phyloP scores from a whole-genome alignment of 2,329 filamentous ascomycete species.

The Fusarium graminum region DNA sequence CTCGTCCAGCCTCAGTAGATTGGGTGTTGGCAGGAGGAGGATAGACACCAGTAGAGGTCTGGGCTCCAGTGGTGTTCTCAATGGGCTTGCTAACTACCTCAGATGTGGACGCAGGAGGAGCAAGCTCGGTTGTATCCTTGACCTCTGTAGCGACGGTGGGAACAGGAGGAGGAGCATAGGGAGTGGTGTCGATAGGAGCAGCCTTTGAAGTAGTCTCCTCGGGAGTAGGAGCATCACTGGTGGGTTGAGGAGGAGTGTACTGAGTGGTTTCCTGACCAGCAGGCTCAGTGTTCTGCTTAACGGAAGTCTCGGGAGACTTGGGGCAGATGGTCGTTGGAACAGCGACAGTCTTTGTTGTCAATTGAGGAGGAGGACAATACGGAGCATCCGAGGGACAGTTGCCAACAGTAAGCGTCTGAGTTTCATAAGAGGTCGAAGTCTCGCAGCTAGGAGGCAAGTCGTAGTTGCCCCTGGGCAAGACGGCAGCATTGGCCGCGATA shows the following conservation, averaged over 20 bases:
- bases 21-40: conserved; percentile 7
- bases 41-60: conserved; percentile 1
- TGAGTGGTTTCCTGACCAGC: conserved; percentile 21
- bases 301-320: neutral
- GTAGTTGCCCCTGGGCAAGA: conserved; percentile 17
- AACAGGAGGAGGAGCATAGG: conserved; percentile 15
- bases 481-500: conserved; percentile 33
- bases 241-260: conserved; percentile 16
- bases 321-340: conserved; percentile 13
- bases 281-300: conserved; percentile 7
- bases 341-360: conserved; percentile 2
- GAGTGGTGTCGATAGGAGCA: conserved; percentile 8
- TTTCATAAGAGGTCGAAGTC: neutral
- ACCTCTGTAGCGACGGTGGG: conserved; percentile 25
- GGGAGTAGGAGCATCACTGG: conserved; percentile 2
- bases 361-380: conserved; percentile 1
- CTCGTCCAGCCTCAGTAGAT: conserved; percentile 8
- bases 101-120: conserved; percentile 17
- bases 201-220: conserved; percentile 7
- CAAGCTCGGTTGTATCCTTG: conserved; percentile 13
- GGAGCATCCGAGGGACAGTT: neutral
- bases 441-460: conserved; percentile 7
- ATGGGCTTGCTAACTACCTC: conserved; percentile 19
- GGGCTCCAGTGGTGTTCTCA: conserved; percentile 8
- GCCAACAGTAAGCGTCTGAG: neutral